A percentile compares a stretch with the other conserved stretches of the same genome.
These are phyloP conservation scores for Trichoderma afroharzianum DNA, from an alignment of 2,329 filamentous ascomycete genomes.

Conservation along the genomic window DNA sequence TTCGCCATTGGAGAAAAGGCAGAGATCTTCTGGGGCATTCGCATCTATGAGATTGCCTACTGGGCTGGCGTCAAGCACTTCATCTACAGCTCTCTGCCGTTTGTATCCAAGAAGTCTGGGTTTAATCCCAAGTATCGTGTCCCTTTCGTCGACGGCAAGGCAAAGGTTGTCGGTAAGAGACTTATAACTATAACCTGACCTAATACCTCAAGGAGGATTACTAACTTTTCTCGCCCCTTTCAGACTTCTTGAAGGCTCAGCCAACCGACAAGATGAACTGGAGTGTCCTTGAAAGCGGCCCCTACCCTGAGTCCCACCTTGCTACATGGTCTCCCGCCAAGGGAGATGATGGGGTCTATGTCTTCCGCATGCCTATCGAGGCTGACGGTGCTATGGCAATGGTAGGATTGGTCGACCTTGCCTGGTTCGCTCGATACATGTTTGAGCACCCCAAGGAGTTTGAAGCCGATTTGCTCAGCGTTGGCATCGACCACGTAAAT, in stretches of 20 bases:
- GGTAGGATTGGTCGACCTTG: conserved; percentile 11
- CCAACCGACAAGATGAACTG: conserved; percentile 5
- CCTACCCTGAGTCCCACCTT: conserved; percentile 10
- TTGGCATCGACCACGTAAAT: conserved; percentile 17
- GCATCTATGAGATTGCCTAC: conserved; percentile 20
- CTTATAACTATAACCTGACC: no score
- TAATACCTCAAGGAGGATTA: accelerated
- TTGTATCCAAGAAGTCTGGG: conserved; percentile 16
- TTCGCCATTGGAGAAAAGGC: conserved; percentile 20
- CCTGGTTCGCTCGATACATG: conserved; percentile 18
- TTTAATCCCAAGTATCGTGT: conserved; percentile 19
- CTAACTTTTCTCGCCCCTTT: not conserved
- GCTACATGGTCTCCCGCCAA: not conserved
- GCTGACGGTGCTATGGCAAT: conserved; percentile 9
- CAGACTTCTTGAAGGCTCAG: conserved; percentile 8
- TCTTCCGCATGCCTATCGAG: conserved; percentile 7
- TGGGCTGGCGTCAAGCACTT: conserved; percentile 17
- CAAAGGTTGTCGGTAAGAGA: conserved; percentile 14
- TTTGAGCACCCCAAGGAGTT: conserved; percentile 18
- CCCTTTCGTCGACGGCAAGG: conserved; percentile 14
- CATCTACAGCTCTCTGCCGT: conserved; percentile 12
- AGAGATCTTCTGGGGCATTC: conserved; percentile 20
- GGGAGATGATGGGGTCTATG: not conserved
- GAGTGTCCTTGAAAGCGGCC: conserved; percentile 7
- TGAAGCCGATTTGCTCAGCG: conserved; percentile 16